Percentiles rank a stretch among this genome's conserved stretches.
Evolutionary conservation across 768 basidiomycete species (phyloP).

Genomic region (Macrolepiota dolichaula): DNA sequence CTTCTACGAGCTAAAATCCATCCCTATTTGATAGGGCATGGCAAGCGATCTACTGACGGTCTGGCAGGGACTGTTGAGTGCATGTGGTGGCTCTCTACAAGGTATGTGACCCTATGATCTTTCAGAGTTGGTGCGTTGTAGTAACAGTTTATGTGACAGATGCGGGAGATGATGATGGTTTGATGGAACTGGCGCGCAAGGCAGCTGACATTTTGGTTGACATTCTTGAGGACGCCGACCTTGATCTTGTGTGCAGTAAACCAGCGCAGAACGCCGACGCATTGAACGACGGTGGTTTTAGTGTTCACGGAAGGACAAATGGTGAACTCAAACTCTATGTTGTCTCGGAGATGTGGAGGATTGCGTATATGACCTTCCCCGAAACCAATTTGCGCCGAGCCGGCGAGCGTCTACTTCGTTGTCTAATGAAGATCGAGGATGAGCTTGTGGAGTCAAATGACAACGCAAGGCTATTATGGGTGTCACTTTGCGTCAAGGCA

Average conservation of each 20-base stretch:
- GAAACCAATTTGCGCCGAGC: slow-evolving; percentile 35
- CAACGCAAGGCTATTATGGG: slow-evolving; percentile 54
- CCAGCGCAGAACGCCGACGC: slow-evolving; percentile 7
- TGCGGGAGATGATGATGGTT: slow-evolving; percentile 35
- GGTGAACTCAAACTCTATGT: slow-evolving; percentile 55
- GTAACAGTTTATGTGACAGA: slow-evolving; percentile 28
- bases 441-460: slow-evolving; percentile 41
- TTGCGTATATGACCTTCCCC: slow-evolving; percentile 41
- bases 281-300: background rate
- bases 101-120: slow-evolving; percentile 28
- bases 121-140: background rate
- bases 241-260: slow-evolving; percentile 31
- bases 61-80: slow-evolving; percentile 56
- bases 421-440: slow-evolving; percentile 45
- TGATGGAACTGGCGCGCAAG: slow-evolving; percentile 34
- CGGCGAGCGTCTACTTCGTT: slow-evolving; percentile 43
- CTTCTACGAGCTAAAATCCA: slow-evolving; percentile 6
- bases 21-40: background rate
- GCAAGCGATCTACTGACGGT: slow-evolving; percentile 47
- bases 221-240: slow-evolving; percentile 43
- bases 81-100: slow-evolving; percentile 43
- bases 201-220: slow-evolving; percentile 42
- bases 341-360: slow-evolving; percentile 56
- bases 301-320: slow-evolving; percentile 24
- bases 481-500: slow-evolving; percentile 54